These are phyloP conservation scores for Globisporangium polare DNA, from an alignment of 352 stramenopile species.

Conservation along the genomic window DNA sequence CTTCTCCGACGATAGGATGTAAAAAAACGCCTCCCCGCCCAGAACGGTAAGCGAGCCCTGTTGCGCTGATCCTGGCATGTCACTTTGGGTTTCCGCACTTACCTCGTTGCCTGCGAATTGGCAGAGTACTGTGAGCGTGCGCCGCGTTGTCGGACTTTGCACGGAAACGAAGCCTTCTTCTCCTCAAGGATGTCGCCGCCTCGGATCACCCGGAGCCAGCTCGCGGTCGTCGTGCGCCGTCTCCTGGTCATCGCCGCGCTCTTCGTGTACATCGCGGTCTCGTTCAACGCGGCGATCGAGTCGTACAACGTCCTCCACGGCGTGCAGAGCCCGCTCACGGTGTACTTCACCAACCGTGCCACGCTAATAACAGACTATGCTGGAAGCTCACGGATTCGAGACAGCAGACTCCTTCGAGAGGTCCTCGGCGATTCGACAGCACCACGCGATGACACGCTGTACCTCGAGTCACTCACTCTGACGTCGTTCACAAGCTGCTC, in stretches of 20 bases:
- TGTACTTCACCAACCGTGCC: not conserved
- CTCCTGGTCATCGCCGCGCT: not conserved
- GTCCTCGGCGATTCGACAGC: conserved; percentile 25
- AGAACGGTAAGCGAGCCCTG: no score
- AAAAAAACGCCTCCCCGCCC: no score
- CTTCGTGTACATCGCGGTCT: conserved; percentile 8
- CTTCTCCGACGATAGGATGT: no score
- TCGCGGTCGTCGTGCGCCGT: conserved; percentile 1
- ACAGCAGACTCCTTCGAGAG: conserved; percentile 28
- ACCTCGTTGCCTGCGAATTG: no score
- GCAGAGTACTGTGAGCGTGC: no score
- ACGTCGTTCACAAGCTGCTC: conserved; percentile 22
- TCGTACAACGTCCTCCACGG: not conserved
- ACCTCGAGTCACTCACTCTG: conserved; percentile 17
- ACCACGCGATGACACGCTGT: conserved; percentile 26
- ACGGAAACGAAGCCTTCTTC: no score
- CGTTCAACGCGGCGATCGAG: not conserved
- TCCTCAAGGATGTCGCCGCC: not conserved
- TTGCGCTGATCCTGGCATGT: no score
- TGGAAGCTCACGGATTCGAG: conserved; percentile 20
- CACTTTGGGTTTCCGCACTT: no score
- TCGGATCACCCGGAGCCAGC: not conserved
- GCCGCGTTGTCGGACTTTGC: no score
- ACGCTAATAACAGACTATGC: conserved; percentile 25
- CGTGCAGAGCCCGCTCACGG: not conserved